These are phyloP conservation scores for Coemansia sp. DNA, from an alignment of 192 early-diverging fungal genomes.

Conservation along the genomic window DNA sequence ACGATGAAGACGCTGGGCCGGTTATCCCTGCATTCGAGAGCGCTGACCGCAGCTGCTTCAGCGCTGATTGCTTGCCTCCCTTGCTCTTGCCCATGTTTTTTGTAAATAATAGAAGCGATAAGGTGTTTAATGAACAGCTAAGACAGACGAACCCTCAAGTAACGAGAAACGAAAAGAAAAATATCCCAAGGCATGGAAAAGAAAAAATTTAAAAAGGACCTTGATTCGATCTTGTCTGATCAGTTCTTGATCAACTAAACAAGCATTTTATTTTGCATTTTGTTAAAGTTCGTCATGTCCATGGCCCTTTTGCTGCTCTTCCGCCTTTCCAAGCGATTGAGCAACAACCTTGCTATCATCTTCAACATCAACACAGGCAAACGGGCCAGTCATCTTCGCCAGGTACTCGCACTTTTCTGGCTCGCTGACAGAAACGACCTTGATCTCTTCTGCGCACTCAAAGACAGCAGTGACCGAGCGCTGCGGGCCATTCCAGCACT, in stretches of 20 bases:
- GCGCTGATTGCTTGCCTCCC: constrained; percentile 59
- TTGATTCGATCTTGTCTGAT: constrained; percentile 2
- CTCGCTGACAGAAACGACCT: constrained; percentile 74
- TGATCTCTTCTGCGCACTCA: constrained; percentile 73
- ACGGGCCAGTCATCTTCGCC: constrained; percentile 73
- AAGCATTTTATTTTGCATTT: too few relatives aligned
- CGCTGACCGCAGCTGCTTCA: constrained; percentile 78
- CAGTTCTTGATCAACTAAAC: background rate
- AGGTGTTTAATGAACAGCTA: too few relatives aligned
- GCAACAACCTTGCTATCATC: too few relatives aligned
- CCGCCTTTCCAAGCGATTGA: too few relatives aligned
- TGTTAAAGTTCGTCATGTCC: constrained; percentile 13
- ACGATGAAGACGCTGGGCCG: constrained; percentile 63
- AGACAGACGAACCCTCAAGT: too few relatives aligned
- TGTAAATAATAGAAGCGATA: too few relatives aligned
- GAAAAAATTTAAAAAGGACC: background rate
- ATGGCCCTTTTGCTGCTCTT: background rate
- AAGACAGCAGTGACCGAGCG: constrained; percentile 71
- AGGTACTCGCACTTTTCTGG: constrained; percentile 94
- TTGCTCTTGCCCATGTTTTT: constrained; percentile 4
- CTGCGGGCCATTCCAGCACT: constrained; percentile 96
- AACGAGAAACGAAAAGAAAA: background rate
- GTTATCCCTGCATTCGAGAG: constrained; percentile 78
- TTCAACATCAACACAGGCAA: constrained; percentile 59
- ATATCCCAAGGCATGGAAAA: too few relatives aligned